These are phyloP conservation scores for Avena atlantica DNA, from an alignment of 176 grass and related monocot genomes.

Conservation along the genomic window DNA sequence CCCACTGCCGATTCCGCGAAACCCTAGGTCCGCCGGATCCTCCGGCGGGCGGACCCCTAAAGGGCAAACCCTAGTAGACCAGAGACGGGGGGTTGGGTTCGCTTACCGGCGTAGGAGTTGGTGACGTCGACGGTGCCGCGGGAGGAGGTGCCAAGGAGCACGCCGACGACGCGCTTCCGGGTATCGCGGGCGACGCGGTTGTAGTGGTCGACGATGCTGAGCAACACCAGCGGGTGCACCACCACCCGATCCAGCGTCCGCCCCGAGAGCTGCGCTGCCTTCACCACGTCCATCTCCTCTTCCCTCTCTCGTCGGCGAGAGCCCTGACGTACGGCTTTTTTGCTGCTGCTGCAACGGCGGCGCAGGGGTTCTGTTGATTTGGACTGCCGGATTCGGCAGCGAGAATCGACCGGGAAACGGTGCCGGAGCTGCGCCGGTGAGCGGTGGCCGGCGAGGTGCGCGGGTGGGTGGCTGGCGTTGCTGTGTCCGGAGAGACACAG, in stretches of 20 bases:
- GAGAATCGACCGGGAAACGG: too few relatives aligned
- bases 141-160: slow-evolving; percentile 80
- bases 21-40: slow-evolving; percentile 16
- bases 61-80: slow-evolving; percentile 32
- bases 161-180: slow-evolving; percentile 91
- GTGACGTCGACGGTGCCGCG: slow-evolving; percentile 85
- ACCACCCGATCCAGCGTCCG: slow-evolving; percentile 85
- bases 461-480: too few relatives aligned
- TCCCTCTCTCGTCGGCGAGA: too few relatives aligned
- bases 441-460: too few relatives aligned
- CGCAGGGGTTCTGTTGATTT: too few relatives aligned
- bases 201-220: slow-evolving; percentile 99
- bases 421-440: too few relatives aligned
- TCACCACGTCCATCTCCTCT: slow-evolving; percentile 85
- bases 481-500: too few relatives aligned
- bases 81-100: background rate
- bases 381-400: too few relatives aligned
- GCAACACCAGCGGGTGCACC: slow-evolving; percentile 92
- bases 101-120: slow-evolving; percentile 94
- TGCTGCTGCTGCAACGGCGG: too few relatives aligned
- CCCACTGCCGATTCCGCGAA: background rate
- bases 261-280: slow-evolving; percentile 84
- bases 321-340: too few relatives aligned
- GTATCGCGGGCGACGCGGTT: slow-evolving; percentile 95
- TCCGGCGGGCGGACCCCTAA: background rate